A percentile compares a stretch with the other conserved stretches of the same genome.
These are phyloP conservation scores for Maudiozyma pseudohumilis DNA, from an alignment of 805 yeast genomes.

Conservation along the genomic window DNA sequence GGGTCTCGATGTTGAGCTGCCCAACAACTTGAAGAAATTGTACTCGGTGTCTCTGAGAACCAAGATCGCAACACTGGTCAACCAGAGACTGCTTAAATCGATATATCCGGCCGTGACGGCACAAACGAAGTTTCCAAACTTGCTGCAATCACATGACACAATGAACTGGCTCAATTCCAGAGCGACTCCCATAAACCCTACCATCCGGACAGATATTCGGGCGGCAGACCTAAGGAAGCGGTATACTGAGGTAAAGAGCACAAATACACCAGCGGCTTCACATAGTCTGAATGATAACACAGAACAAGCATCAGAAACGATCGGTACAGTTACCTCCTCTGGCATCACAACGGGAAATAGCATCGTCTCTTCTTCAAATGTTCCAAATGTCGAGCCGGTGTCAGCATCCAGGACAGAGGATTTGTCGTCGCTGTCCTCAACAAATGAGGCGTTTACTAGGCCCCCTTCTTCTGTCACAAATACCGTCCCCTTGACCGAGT, in stretches of 20 bases:
- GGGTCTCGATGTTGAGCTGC: constrained; percentile 32
- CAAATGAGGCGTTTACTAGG: no score
- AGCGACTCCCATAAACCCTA: neutral
- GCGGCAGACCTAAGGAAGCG: neutral
- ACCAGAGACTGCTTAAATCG: constrained; percentile 34
- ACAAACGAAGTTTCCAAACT: constrained; percentile 12
- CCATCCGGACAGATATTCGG: neutral
- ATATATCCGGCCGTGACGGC: constrained; percentile 17
- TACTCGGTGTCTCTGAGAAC: constrained; percentile 51
- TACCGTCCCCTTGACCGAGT: no score
- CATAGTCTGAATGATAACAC: neutral
- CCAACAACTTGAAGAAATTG: constrained; percentile 43
- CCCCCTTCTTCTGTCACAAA: no score
- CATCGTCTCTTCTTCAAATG: no score
- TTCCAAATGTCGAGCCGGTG: no score
- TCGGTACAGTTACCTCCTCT: no score
- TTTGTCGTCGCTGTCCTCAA: no score
- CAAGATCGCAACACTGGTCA: constrained; percentile 61
- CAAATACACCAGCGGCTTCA: neutral
- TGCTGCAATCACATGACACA: constrained; percentile 3
- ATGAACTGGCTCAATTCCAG: neutral
- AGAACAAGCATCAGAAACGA: neutral
- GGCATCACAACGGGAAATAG: neutral
- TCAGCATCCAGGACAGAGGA: no score
- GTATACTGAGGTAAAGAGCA: no score